phyloP scores from a whole-genome alignment of 2,329 filamentous ascomycete genomes.

The Zymoseptoria brevis region DNA sequence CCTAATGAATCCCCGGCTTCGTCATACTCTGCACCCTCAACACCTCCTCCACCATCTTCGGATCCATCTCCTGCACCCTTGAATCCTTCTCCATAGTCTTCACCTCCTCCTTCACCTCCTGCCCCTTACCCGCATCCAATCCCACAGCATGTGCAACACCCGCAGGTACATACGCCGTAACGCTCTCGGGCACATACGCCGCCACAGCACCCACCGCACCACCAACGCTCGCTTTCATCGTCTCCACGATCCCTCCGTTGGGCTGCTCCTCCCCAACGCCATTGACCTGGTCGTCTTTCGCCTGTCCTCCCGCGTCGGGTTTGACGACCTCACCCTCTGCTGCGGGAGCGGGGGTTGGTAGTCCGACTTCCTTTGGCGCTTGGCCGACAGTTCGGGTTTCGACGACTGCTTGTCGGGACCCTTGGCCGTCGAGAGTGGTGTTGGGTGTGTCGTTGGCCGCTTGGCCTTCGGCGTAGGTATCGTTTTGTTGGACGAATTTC shows the following conservation, averaged over 20 bases:
- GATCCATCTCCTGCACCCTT: constrained; percentile 24
- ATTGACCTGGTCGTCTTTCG: constrained; percentile 26
- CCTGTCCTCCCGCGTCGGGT: constrained; percentile 11
- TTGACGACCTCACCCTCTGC: background rate
- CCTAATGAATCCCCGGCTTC: background rate
- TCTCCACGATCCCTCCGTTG: constrained; percentile 24
- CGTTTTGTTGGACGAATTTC: constrained; percentile 34
- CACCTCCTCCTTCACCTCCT: constrained; percentile 17
- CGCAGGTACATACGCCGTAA: background rate
- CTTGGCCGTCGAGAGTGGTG: constrained; percentile 35
- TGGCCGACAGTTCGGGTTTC: constrained; percentile 43
- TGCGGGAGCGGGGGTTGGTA: background rate
- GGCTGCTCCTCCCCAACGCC: constrained; percentile 34
- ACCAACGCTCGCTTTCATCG: constrained; percentile 11
- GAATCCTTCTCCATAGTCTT: constrained; percentile 21
- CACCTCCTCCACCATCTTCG: constrained; percentile 31
- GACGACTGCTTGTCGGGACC: constrained; percentile 40
- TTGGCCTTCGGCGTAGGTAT: constrained; percentile 39
- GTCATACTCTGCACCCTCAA: constrained; percentile 25
- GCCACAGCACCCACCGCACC: constrained; percentile 19
- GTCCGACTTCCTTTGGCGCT: constrained; percentile 39
- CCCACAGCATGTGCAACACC: constrained; percentile 29
- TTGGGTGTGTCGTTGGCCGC: constrained; percentile 38
- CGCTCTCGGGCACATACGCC: constrained; percentile 2
- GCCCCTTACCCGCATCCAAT: constrained; percentile 19